Percentiles rank a stretch among this genome's conserved stretches.
These are phyloP conservation scores for Syzygium oleosum DNA, from an alignment of 345 rosid species.

Conservation along the genomic window DNA sequence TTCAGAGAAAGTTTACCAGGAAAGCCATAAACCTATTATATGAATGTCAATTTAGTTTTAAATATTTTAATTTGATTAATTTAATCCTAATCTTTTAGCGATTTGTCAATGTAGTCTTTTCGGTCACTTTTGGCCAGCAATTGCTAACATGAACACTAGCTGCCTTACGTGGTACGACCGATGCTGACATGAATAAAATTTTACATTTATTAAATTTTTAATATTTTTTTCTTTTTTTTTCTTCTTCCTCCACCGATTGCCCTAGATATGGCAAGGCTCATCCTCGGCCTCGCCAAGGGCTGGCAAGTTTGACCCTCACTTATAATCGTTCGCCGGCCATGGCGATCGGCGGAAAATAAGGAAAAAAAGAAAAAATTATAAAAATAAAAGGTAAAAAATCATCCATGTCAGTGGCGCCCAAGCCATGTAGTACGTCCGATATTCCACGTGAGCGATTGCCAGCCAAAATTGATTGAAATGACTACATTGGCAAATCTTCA, in stretches of 20 bases:
- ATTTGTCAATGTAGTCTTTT: neutral
- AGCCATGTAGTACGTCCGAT: fast-evolving
- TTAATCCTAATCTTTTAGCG: neutral
- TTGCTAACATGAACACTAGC: fast-evolving
- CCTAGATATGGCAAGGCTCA: neutral
- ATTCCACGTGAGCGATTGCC: neutral
- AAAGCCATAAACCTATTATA: neutral
- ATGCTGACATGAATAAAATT: neutral
- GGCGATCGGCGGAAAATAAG: neutral
- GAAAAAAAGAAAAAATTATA: too few relatives aligned
- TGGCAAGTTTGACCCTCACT: neutral
- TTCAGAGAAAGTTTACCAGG: neutral
- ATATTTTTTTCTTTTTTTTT: neutral
- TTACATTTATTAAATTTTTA: neutral
- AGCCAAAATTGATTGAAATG: fast-evolving
- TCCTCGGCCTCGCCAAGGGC: fast-evolving
- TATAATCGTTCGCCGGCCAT: neutral
- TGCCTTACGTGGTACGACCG: neutral
- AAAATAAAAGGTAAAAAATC: neutral
- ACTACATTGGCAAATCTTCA: neutral
- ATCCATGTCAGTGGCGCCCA: fast-evolving
- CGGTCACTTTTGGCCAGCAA: fast-evolving
- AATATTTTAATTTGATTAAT: neutral
- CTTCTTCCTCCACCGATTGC: neutral
- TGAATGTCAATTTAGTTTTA: too few relatives aligned